phyloP scores from a whole-genome alignment of 495 filamentous ascomycete genomes.

The Tetracladium marchalianum region DNA sequence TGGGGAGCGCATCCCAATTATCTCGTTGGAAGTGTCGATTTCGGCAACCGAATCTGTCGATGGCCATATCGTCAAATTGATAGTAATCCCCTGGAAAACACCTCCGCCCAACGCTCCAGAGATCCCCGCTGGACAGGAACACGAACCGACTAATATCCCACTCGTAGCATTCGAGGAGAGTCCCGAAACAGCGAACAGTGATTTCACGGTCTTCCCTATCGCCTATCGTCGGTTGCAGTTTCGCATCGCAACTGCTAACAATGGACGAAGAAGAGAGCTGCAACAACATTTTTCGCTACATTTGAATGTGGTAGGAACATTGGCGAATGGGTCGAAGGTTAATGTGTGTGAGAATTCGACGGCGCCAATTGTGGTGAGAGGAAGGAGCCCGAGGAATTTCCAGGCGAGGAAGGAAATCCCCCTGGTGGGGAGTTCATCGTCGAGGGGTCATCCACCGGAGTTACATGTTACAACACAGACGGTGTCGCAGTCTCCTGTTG shows the following conservation, averaged over 20 bases:
- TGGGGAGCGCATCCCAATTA: constrained; percentile 71
- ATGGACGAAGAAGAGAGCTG: constrained; percentile 67
- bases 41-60: constrained; percentile 89
- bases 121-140: constrained; percentile 39
- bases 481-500: constrained; percentile 17
- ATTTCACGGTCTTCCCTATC: constrained; percentile 80
- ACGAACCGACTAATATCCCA: constrained; percentile 55
- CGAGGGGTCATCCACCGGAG: constrained; percentile 41
- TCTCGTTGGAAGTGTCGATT: constrained; percentile 72
- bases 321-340: constrained; percentile 58
- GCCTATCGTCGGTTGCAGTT: constrained; percentile 88
- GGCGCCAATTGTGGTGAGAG: constrained; percentile 67
- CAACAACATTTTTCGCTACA: constrained; percentile 76
- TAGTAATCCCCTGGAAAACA: constrained; percentile 94
- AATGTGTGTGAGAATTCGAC: constrained; percentile 63
- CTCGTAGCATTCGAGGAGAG: constrained; percentile 57
- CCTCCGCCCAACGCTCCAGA: constrained; percentile 64
- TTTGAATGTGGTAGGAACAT: constrained; percentile 60
- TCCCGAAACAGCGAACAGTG: constrained; percentile 41
- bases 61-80: constrained; percentile 78
- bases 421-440: constrained; percentile 59
- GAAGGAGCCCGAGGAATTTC: constrained; percentile 71
- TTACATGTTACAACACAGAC: constrained; percentile 14
- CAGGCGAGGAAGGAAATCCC: constrained; percentile 69
- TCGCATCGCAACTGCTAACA: constrained; percentile 63